A percentile compares a stretch with the other conserved stretches of the same genome.
These are phyloP conservation scores for Arachis hypogaea DNA, from an alignment of 306 rosid species.

Conservation along the genomic window DNA sequence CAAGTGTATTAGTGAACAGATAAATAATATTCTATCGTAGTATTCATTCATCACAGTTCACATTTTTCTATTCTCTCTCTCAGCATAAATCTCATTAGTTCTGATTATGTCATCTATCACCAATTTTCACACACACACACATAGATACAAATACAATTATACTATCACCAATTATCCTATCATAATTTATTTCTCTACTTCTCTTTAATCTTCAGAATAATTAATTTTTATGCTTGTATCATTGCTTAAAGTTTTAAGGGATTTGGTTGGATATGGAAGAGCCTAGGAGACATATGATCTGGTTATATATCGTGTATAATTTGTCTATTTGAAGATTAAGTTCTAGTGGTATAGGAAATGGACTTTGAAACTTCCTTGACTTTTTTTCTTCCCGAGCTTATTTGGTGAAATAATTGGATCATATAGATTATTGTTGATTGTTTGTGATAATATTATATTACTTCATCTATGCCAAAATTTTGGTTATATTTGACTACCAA, in stretches of 20 bases:
- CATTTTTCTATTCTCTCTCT: too few relatives aligned
- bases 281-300: conserved; percentile 16
- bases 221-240: conserved; percentile 22
- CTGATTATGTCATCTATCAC: conserved; percentile 31
- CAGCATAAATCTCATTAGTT: not conserved
- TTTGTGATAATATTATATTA: not conserved
- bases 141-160: not conserved
- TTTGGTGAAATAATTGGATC: conserved; percentile 13
- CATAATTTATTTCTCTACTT: not conserved
- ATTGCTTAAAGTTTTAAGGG: not conserved
- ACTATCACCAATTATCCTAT: conserved; percentile 12
- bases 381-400: conserved; percentile 18
- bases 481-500: too few relatives aligned
- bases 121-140: conserved; percentile 12
- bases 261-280: conserved; percentile 16
- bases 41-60: too few relatives aligned
- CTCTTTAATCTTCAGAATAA: not conserved
- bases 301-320: conserved; percentile 13
- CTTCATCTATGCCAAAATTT: too few relatives aligned
- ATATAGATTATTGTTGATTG: not conserved
- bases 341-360: conserved; percentile 27
- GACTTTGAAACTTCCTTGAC: conserved; percentile 9
- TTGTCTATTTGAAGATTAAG: conserved; percentile 14
- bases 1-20: too few relatives aligned
- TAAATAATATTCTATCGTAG: too few relatives aligned